These are phyloP conservation scores for Diaporthe citrichinensis DNA, from an alignment of 2,329 filamentous ascomycete species.

Conservation along the genomic window DNA sequence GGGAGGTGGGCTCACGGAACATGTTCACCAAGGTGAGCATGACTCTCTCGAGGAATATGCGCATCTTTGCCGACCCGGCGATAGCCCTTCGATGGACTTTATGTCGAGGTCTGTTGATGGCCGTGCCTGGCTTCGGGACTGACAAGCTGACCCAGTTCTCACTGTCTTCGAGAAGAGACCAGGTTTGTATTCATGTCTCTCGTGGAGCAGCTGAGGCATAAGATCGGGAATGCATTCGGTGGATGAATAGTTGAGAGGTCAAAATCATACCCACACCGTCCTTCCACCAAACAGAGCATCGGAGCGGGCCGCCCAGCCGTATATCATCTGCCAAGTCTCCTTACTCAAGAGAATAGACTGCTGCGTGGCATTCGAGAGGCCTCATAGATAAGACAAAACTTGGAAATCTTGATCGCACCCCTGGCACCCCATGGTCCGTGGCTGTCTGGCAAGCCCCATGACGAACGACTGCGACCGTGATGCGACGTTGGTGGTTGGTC, in stretches of 20 bases:
- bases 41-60: conserved; percentile 35
- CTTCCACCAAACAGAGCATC: background rate
- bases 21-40: conserved; percentile 35
- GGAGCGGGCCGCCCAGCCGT: conserved; percentile 27
- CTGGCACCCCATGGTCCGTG: background rate
- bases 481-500: background rate
- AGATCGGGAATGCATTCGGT: background rate
- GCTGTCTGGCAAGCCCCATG: conserved; percentile 6
- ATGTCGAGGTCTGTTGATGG: background rate
- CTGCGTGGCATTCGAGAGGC: background rate
- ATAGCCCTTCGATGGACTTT: too few relatives aligned
- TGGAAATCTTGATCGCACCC: conserved; percentile 26
- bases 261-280: background rate
- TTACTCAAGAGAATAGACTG: background rate
- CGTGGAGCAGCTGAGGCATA: background rate
- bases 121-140: background rate
- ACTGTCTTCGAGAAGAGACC: background rate
- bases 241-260: background rate
- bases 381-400: background rate
- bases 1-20: conserved; percentile 31
- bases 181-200: background rate
- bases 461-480: conserved; percentile 29
- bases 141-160: background rate
- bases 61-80: background rate
- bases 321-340: background rate